Conservation (phyloP, 305 asterid genomes). For the Fraxinus latifolia region DNA sequence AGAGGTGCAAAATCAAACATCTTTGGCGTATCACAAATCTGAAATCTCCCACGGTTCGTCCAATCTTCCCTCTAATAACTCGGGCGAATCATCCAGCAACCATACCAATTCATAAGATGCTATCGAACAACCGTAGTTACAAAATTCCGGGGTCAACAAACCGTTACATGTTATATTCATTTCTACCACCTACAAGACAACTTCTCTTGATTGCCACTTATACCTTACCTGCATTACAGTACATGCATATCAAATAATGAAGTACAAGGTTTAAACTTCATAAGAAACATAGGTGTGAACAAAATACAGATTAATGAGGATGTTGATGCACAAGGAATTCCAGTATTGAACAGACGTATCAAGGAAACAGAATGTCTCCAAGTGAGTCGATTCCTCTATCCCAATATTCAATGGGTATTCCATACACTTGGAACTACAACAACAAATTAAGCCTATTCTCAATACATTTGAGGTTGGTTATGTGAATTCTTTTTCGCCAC, state of each 20-base stretch:
- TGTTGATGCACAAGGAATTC: background rate
- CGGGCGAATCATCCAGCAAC: conserved; percentile 17
- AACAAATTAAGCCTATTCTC: background rate
- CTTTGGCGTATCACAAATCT: conserved; percentile 18
- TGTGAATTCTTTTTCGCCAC: background rate
- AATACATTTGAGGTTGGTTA: background rate
- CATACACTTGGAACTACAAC: background rate
- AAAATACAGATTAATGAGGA: background rate
- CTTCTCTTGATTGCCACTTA: conserved; percentile 37
- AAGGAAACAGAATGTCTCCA: background rate
- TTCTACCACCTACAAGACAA: conserved; percentile 39
- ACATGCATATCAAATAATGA: background rate
- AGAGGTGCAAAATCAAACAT: conserved; percentile 22
- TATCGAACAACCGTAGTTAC: conserved; percentile 31
- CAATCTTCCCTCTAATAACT: conserved; percentile 20
- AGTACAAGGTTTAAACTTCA: background rate
- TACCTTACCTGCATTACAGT: conserved; percentile 34
- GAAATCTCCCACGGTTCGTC: conserved; percentile 18
- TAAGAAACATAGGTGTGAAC: background rate
- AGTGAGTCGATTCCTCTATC: background rate
- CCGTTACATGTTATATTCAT: conserved; percentile 33
- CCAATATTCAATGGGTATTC: background rate
- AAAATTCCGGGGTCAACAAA: conserved; percentile 35
- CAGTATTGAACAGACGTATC: background rate
- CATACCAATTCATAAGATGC: conserved; percentile 31